Percentiles rank a stretch among this genome's conserved stretches.
These are phyloP conservation scores for Calvatia gigantea DNA, from an alignment of 768 basidiomycete genomes.

Conservation along the genomic window DNA sequence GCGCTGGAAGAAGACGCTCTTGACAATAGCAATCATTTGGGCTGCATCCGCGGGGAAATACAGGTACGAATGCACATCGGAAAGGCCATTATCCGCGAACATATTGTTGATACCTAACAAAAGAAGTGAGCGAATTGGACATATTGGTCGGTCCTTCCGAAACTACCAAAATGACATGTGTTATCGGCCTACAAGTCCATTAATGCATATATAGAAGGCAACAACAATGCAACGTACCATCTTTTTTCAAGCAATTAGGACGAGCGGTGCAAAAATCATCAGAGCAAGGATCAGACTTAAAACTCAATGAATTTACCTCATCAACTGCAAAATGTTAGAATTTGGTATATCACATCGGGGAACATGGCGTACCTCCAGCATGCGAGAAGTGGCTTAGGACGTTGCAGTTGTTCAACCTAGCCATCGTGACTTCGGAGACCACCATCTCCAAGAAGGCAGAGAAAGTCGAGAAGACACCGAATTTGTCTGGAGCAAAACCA, in stretches of 20 bases:
- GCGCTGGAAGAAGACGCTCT: constrained; percentile 77
- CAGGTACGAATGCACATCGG: constrained; percentile 72
- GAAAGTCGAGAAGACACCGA: constrained; percentile 88
- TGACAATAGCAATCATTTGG: constrained; percentile 77
- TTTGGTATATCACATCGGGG: background rate
- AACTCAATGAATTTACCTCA: constrained; percentile 36
- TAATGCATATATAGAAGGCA: background rate
- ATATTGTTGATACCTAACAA: constrained; percentile 78
- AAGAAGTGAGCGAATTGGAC: constrained; percentile 22
- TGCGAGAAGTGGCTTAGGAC: constrained; percentile 89
- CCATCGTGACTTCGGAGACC: constrained; percentile 88
- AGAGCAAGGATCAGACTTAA: background rate
- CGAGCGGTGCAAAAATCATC: background rate
- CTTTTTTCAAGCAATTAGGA: constrained; percentile 14
- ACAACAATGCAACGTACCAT: constrained; percentile 23
- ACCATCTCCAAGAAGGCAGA: constrained; percentile 92
- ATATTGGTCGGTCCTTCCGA: background rate
- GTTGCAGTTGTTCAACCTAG: constrained; percentile 86
- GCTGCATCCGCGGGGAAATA: constrained; percentile 87
- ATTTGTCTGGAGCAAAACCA: constrained; percentile 78
- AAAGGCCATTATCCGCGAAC: constrained; percentile 86
- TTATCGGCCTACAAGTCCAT: constrained; percentile 37
- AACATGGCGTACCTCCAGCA: constrained; percentile 58
- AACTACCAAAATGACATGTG: constrained; percentile 42
- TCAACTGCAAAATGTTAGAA: constrained; percentile 42